phyloP scores from a whole-genome alignment of 2,329 filamentous ascomycete species.

The Leptographium galeiforme region DNA sequence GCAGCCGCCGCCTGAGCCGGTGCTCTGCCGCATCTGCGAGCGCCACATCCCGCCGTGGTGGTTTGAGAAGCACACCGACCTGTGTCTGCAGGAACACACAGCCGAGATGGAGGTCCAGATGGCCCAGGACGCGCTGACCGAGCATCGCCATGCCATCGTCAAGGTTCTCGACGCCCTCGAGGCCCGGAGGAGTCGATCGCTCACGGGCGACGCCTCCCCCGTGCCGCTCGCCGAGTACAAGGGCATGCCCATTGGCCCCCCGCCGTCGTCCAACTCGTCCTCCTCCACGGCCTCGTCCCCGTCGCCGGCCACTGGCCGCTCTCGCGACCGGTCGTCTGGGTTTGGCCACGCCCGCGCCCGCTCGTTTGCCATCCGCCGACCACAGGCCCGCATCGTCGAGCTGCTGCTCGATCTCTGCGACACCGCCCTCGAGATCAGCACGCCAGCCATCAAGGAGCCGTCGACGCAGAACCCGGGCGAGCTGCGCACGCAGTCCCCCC shows the following conservation, averaged over 20 bases:
- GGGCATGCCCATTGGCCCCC: conserved; percentile 68
- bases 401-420: conserved; percentile 90
- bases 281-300: conserved; percentile 40
- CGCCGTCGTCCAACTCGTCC: conserved; percentile 45
- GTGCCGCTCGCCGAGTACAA: conserved; percentile 68
- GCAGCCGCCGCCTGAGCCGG: conserved; percentile 67
- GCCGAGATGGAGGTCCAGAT: conserved; percentile 98
- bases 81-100: conserved; percentile 89
- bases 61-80: conserved; percentile 98
- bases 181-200: conserved; percentile 53
- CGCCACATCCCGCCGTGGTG: conserved; percentile 96
- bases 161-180: conserved; percentile 89
- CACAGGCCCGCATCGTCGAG: conserved; percentile 86
- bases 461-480: conserved; percentile 56
- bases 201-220: conserved; percentile 37
- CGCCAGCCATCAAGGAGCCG: conserved; percentile 80
- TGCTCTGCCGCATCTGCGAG: conserved; percentile 94
- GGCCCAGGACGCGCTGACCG: conserved; percentile 79
- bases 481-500: conserved; percentile 83
- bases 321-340: conserved; percentile 55
- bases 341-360: conserved; percentile 69
- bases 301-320: conserved; percentile 58
- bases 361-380: conserved; percentile 83
- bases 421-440: conserved; percentile 88
- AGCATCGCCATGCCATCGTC: conserved; percentile 89